phyloP scores from a whole-genome alignment of 164 flowering plant genomes.

The Saururus chinensis region DNA sequence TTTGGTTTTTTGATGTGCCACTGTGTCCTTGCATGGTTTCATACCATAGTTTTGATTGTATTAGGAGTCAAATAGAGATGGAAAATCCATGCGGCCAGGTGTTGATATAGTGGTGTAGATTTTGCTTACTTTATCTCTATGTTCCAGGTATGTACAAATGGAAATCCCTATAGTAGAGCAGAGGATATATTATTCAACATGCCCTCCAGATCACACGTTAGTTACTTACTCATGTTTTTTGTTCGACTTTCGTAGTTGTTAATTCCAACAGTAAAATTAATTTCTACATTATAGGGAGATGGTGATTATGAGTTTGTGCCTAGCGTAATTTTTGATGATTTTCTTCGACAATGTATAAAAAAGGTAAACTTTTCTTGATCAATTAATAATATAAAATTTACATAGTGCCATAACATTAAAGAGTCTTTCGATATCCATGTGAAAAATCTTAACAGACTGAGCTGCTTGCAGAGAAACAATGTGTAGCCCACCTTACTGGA shows the following conservation, averaged over 20 bases:
- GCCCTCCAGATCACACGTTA: slow-evolving; percentile 96
- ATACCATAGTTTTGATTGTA: no score
- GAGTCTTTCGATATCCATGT: no score
- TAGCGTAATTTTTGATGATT: slow-evolving; percentile 76
- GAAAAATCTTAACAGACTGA: no score
- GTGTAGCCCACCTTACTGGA: slow-evolving; percentile 89
- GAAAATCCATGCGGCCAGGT: no score
- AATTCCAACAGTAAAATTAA: background rate
- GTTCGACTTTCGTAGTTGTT: background rate
- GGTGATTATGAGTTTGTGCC: slow-evolving; percentile 87
- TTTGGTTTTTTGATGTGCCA: no score
- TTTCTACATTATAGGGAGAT: slow-evolving; percentile 45
- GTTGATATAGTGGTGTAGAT: no score
- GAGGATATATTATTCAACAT: slow-evolving; percentile 93
- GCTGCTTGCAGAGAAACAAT: slow-evolving; percentile 87
- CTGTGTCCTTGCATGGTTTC: no score
- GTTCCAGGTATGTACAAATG: slow-evolving; percentile 74
- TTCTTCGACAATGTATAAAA: slow-evolving; percentile 52
- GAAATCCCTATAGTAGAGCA: slow-evolving; percentile 92
- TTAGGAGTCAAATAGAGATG: no score
- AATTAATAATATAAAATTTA: slow-evolving; percentile 20
- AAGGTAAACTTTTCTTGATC: slow-evolving; percentile 34
- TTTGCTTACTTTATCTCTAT: no score
- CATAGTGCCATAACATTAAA: no score
- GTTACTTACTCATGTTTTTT: slow-evolving; percentile 1